Base-by-base conservation (phyloP, 371 early-diverging fungal genomes). In the Syncephalastrum racemosum region DNA sequence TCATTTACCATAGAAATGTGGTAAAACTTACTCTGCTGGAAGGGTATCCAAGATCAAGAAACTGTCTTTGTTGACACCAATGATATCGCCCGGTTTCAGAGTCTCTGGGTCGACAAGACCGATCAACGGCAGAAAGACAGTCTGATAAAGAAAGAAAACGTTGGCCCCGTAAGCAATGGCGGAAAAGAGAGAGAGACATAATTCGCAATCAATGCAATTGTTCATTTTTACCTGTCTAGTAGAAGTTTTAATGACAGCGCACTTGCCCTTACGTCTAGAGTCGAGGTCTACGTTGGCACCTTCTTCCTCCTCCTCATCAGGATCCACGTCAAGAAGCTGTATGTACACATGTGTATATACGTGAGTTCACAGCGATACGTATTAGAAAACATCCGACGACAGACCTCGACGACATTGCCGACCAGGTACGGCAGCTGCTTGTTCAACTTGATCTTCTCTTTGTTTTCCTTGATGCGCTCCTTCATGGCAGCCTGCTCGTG, bases 41-140 rank as follows among this genome's bases (percentile, higher is more conserved):
- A 99, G 85, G 67, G 91, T 96, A 59, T 99, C 99, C 68, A 99
- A 87, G 55, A 99, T 90, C 67, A 99, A 80, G 73, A 95, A 99
- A 62, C 94, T 94, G 82, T 99, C 99, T 79, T 99, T 99, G 81
- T 99, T 98, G n/a, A 99, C 95, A 64, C 99, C 99, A 67, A 99
- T 96, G 40, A 99, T 83, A 70, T 99, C 99, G 27, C 98, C 99
- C 16, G 99, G 99, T 63, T 90, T 94, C 53, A 99, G 79, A 31
- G 91, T 91, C 23, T 88, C 83, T 22, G 93, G 79, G 50, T 97
- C 97, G 19, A 99, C 99, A 41, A 99, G 85, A 44, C 99, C 99
- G 53, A 99, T 90, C 80, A 99, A 84, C 7, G 99, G 99, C 59
- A 99, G 82, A 66, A 99, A 98, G 55, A 98, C 89, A 4, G 97